Evolutionary conservation across 768 basidiomycete species (phyloP).

Genomic region (Tulasnella sp.): DNA sequence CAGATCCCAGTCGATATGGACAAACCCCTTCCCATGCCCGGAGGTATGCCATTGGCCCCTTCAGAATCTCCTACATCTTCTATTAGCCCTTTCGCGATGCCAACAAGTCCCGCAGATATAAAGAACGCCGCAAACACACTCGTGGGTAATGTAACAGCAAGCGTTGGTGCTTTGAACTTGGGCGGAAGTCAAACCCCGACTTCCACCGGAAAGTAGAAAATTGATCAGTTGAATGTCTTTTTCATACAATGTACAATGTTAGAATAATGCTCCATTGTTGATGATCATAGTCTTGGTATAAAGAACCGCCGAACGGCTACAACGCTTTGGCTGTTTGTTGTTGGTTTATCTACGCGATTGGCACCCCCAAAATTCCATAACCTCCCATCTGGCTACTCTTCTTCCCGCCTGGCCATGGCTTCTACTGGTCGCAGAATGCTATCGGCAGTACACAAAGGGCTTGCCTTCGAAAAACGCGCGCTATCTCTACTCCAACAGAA

Average conservation of each 20-base stretch:
- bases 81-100: background rate
- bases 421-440: constrained; percentile 6
- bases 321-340: background rate
- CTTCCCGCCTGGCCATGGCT: background rate
- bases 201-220: background rate
- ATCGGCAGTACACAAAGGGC: constrained; percentile 55
- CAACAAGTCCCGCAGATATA: background rate
- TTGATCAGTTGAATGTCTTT: background rate
- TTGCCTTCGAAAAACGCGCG: constrained; percentile 62
- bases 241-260: background rate
- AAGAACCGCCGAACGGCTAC: background rate
- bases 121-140: background rate
- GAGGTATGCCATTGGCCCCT: background rate
- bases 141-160: background rate
- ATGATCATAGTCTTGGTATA: background rate
- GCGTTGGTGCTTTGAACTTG: background rate
- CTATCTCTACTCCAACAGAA: constrained; percentile 45
- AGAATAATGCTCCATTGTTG: background rate
- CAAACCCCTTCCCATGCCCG: background rate
- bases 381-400: background rate
- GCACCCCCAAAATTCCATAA: background rate
- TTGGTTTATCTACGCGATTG: background rate
- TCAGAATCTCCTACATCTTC: background rate
- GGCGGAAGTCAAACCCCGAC: background rate
- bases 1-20: background rate